Percentiles rank a stretch among this genome's conserved stretches.
Evolutionary conservation across 495 filamentous ascomycete genomes (phyloP).

Genomic region (Clohesyomyces aquaticus): DNA sequence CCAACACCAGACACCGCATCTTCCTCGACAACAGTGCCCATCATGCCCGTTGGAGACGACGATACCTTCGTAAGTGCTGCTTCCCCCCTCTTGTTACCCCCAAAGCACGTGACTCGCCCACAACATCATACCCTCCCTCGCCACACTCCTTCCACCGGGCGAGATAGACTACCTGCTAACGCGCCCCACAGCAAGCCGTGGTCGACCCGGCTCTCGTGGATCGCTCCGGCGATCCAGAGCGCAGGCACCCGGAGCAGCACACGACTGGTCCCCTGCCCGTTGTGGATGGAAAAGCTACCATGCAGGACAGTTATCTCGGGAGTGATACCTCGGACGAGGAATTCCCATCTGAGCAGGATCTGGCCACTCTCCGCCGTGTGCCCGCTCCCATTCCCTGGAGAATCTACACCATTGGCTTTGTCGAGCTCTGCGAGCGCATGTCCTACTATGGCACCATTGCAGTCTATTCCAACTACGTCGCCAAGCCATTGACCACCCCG

Average conservation of each 20-base stretch:
- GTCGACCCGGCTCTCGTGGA: conserved; percentile 13
- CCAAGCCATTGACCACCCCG: conserved; percentile 59
- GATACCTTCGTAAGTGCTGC: too few species aligned
- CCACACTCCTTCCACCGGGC: too few species aligned
- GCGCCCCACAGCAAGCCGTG: too few species aligned
- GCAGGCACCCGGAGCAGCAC: neutral
- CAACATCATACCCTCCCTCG: too few species aligned
- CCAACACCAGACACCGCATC: too few species aligned
- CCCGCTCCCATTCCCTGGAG: conserved; percentile 65
- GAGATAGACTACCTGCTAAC: too few species aligned
- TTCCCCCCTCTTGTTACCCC: too few species aligned
- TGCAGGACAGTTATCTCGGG: neutral
- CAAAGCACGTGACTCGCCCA: too few species aligned
- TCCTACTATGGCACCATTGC: conserved; percentile 72
- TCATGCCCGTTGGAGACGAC: too few species aligned
- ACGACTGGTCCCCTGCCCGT: neutral
- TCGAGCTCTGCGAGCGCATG: conserved; percentile 77
- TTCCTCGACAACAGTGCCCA: too few species aligned
- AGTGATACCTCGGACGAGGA: too few species aligned
- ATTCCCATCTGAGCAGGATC: conserved; percentile 63
- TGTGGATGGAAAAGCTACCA: neutral
- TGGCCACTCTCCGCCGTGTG: conserved; percentile 64
- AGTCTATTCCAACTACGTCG: conserved; percentile 67
- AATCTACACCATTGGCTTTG: conserved; percentile 71
- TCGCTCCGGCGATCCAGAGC: conserved; percentile 19